These are phyloP conservation scores for Helotiales sp. DNA, from an alignment of 2,329 filamentous ascomycete genomes.

Conservation along the genomic window DNA sequence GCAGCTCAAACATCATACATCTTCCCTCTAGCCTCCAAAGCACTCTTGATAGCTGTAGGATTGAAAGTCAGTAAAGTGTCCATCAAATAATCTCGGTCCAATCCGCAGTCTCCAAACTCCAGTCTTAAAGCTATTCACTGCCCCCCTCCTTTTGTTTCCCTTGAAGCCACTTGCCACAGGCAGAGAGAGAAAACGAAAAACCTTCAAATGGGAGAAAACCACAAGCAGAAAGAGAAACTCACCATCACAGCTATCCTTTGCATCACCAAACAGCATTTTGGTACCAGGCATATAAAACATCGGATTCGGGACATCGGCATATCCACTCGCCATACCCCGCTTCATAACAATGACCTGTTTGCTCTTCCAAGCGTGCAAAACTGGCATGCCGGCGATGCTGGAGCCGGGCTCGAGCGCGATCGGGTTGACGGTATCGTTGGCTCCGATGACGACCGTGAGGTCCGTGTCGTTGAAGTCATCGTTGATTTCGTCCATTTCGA, in stretches of 20 bases:
- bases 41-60: slow-evolving; percentile 22
- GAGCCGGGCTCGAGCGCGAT: slow-evolving; percentile 84
- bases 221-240: slow-evolving; percentile 20
- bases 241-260: slow-evolving; percentile 79
- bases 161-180: no score
- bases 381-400: slow-evolving; percentile 90
- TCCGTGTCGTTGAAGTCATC: slow-evolving; percentile 88
- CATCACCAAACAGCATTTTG: slow-evolving; percentile 92
- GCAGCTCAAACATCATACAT: slow-evolving; percentile 29
- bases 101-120: neutral
- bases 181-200: no score
- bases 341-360: slow-evolving; percentile 96
- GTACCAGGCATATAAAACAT: slow-evolving; percentile 93
- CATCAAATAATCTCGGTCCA: neutral
- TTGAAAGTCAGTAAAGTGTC: neutral
- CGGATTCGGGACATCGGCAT: slow-evolving; percentile 89
- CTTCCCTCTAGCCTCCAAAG: slow-evolving; percentile 26
- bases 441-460: slow-evolving; percentile 85
- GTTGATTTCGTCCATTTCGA: slow-evolving; percentile 97
- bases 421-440: slow-evolving; percentile 92
- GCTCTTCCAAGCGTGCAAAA: slow-evolving; percentile 91
- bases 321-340: slow-evolving; percentile 84
- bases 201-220: no score
- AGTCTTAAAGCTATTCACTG: neutral
- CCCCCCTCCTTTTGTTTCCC: no score